Conservation (phyloP, 108 stramenopile species). For the Craspedostauros australis region DNA sequence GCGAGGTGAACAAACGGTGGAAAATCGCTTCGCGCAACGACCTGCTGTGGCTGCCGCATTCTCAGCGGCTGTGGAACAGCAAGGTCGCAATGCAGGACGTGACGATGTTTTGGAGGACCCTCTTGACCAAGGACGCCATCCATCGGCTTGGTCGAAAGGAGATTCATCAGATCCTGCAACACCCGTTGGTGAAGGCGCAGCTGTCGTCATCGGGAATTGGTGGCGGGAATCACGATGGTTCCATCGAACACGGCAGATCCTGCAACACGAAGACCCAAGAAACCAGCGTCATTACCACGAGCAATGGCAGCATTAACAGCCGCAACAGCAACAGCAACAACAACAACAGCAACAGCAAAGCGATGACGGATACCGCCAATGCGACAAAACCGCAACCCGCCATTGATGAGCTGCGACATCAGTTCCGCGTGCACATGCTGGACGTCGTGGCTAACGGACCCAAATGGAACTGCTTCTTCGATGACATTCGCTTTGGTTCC, state of each 20-base stretch:
- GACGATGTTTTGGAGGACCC: slow-evolving; percentile 20
- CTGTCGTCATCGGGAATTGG: not conserved
- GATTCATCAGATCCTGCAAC: slow-evolving; percentile 11
- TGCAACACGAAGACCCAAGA: too few species aligned
- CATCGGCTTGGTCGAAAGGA: not conserved
- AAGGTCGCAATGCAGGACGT: slow-evolving; percentile 1
- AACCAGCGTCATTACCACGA: too few species aligned
- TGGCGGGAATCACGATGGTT: not conserved
- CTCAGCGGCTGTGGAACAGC: slow-evolving; percentile 6
- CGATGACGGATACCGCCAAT: not conserved
- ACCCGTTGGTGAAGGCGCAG: slow-evolving; percentile 8
- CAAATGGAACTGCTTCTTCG: slow-evolving; percentile 6
- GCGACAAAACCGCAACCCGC: not conserved
- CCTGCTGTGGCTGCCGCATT: slow-evolving; percentile 11
- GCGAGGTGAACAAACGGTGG: slow-evolving; percentile 18
- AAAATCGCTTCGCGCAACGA: slow-evolving; percentile 21
- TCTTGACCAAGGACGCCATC: slow-evolving; percentile 10
- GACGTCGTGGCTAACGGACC: slow-evolving; percentile 16
- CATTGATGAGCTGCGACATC: not conserved
- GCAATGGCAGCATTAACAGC: too few species aligned
- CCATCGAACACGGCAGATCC: too few species aligned
- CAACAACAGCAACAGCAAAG: too few species aligned
- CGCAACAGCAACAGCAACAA: too few species aligned
- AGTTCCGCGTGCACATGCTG: slow-evolving; percentile 22
- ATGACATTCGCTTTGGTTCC: slow-evolving; percentile 25